phyloP scores from a whole-genome alignment of 805 yeast species.

The Cyberlindnera samutprakarnensis region DNA sequence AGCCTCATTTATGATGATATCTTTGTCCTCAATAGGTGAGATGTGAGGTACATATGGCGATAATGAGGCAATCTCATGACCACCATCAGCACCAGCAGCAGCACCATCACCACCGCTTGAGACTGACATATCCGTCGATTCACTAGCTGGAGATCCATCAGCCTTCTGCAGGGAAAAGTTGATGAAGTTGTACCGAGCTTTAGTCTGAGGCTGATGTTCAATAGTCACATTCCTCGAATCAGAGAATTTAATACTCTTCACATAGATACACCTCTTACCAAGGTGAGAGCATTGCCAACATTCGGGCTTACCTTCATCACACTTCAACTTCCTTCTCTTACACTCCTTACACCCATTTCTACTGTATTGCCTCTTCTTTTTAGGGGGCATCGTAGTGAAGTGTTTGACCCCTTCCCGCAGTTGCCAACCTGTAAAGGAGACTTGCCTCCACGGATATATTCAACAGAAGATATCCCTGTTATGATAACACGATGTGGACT shows the following conservation, averaged over 20 bases:
- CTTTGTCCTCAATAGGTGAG: conserved; percentile 12
- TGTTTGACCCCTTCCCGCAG: too few species aligned
- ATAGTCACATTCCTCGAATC: conserved; percentile 11
- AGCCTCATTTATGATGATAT: conserved; percentile 17
- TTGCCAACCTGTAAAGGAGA: too few species aligned
- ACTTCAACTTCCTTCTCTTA: conserved; percentile 33
- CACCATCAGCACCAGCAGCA: too few species aligned
- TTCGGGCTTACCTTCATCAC: conserved; percentile 20
- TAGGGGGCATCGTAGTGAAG: neutral
- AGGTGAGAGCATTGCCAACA: conserved; percentile 35
- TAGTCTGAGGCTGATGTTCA: neutral
- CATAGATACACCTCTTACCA: conserved; percentile 31
- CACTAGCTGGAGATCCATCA: too few species aligned
- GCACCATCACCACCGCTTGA: too few species aligned
- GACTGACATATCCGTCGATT: too few species aligned
- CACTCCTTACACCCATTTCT: conserved; percentile 40
- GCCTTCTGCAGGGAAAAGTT: neutral
- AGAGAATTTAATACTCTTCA: conserved; percentile 20
- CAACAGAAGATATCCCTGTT: too few species aligned
- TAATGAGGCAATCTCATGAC: too few species aligned
- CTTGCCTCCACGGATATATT: too few species aligned
- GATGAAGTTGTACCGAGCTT: neutral
- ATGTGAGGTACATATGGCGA: conserved; percentile 3
- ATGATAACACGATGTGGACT: too few species aligned
- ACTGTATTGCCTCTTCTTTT: conserved; percentile 34